A percentile compares a stretch with the other conserved stretches of the same genome.
These are phyloP conservation scores for Stygiomarasmius scandens DNA, from an alignment of 1,284 basidiomycete species.

Conservation along the genomic window DNA sequence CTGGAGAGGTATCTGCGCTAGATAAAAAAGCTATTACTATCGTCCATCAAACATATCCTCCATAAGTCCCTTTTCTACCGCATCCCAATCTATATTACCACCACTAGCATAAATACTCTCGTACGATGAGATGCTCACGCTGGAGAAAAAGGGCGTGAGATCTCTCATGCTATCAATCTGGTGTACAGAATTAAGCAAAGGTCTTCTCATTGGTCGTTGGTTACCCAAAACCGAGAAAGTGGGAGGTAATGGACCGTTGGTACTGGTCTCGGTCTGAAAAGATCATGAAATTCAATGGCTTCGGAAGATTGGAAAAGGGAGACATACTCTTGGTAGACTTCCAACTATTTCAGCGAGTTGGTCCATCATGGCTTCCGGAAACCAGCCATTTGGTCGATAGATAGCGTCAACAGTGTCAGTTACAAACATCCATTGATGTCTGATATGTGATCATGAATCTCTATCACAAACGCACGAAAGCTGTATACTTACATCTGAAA, in stretches of 20 bases:
- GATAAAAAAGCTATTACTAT: conserved; percentile 18
- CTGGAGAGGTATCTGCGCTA: not conserved
- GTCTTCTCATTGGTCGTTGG: conserved; percentile 61
- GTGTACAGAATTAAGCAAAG: conserved; percentile 67
- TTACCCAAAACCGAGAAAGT: conserved; percentile 23
- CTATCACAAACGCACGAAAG: not conserved
- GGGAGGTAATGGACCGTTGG: not conserved
- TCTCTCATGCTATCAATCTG: conserved; percentile 83
- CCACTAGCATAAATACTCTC: conserved; percentile 85
- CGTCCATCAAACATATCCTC: conserved; percentile 88
- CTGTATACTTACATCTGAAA: conserved; percentile 88
- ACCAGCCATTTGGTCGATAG: conserved; percentile 83
- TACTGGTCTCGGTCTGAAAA: conserved; percentile 1
- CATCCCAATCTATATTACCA: conserved; percentile 84
- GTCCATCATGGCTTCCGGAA: conserved; percentile 88
- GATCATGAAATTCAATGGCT: not conserved
- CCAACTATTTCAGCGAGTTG: conserved; percentile 83
- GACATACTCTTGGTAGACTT: conserved; percentile 55
- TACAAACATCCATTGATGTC: conserved; percentile 99
- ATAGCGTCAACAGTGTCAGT: conserved; percentile 97
- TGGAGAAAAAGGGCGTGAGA: conserved; percentile 84
- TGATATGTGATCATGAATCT: conserved; percentile 32
- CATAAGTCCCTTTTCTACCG: conserved; percentile 78
- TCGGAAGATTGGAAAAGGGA: not conserved
- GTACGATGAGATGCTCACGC: conserved; percentile 86